Evolutionary conservation across 805 yeast species (phyloP), one percentile per base, ranked within the genome.

Genomic region (Barnettozyma botsteinii): DNA sequence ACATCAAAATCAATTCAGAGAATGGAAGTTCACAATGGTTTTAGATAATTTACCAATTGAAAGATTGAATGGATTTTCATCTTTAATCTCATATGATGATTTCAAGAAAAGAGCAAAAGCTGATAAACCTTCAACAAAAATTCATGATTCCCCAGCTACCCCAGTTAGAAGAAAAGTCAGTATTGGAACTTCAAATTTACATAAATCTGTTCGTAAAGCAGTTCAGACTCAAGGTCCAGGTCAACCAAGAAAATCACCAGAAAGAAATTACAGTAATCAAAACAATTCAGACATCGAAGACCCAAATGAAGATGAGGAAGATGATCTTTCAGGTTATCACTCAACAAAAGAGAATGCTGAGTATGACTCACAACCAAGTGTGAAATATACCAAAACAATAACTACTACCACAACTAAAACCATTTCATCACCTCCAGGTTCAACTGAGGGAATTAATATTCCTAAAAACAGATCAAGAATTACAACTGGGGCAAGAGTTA

Each of bases 161-260:
- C 94, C 95, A 4, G 73, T 81, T 23, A 72, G 94, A 57, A 73
- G 86, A 56, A 72, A 81, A 51, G 75, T 78, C 42, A 69, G 79
- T 48, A 76, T 77, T 47, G 71, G 79, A 40, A 84, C 89, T 4
- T 79, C 85, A 0, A 75, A 77, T 41, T 76, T 83, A 26, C 67
- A 70, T 24, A 75, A 80, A 38, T 78, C 81, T 51, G 73, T 77
- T 24, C 83, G 75, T 52, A 75, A 79, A 28, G 93, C 93, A 0
- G 88, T 93, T 15, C 98, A 98, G 5, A 74, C 75, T 49, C 86
- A 86, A 37, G 86, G 96, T 2, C 98, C 98, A 0, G 98, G 98
- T 2, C 98, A 93, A 62, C 98, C 98, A 30, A 75, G 97, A 56
- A 91, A 91, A 42, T 57, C 50, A 52, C 64, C 59, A 64, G 62